Conservation (phyloP, 2,329 filamentous ascomycete genomes). For the Aspergillus felis region DNA sequence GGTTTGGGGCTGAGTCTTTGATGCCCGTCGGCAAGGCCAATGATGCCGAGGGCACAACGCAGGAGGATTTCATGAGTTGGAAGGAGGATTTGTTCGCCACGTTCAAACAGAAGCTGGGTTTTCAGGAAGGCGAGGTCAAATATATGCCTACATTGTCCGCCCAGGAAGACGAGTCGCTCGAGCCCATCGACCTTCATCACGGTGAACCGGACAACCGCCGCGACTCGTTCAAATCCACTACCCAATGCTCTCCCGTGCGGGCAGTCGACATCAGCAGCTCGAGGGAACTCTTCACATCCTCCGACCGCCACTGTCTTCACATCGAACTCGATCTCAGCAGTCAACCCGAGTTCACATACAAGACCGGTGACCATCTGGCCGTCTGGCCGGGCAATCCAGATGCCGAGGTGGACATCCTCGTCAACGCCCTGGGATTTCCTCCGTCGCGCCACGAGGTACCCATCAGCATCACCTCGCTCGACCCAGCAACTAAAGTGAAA, state of each 20-base stretch:
- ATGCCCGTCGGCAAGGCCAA: constrained; percentile 84
- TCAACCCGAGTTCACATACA: constrained; percentile 76
- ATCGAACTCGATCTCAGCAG: constrained; percentile 81
- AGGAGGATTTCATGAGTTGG: constrained; percentile 94
- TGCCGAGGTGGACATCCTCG: constrained; percentile 53
- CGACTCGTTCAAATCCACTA: constrained; percentile 46
- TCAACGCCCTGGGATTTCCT: neutral
- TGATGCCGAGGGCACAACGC: constrained; percentile 90
- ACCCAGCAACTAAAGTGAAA: constrained; percentile 75
- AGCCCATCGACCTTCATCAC: constrained; percentile 72
- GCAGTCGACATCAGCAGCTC: constrained; percentile 80
- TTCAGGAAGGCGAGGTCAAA: constrained; percentile 83
- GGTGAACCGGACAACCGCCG: constrained; percentile 80
- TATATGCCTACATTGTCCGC: constrained; percentile 83
- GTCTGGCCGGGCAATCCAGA: constrained; percentile 89
- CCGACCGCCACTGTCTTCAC: constrained; percentile 81
- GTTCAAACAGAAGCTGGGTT: constrained; percentile 68
- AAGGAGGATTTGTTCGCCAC: constrained; percentile 91
- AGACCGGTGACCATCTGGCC: constrained; percentile 88
- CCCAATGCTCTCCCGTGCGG: constrained; percentile 70
- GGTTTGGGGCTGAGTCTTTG: constrained; percentile 71
- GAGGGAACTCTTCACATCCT: constrained; percentile 72
- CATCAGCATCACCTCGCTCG: constrained; percentile 53
- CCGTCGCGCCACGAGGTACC: constrained; percentile 20
- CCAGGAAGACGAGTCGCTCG: constrained; percentile 66